These are phyloP conservation scores for Geosmithia putterillii DNA, from an alignment of 2,329 filamentous ascomycete species.

Conservation along the genomic window DNA sequence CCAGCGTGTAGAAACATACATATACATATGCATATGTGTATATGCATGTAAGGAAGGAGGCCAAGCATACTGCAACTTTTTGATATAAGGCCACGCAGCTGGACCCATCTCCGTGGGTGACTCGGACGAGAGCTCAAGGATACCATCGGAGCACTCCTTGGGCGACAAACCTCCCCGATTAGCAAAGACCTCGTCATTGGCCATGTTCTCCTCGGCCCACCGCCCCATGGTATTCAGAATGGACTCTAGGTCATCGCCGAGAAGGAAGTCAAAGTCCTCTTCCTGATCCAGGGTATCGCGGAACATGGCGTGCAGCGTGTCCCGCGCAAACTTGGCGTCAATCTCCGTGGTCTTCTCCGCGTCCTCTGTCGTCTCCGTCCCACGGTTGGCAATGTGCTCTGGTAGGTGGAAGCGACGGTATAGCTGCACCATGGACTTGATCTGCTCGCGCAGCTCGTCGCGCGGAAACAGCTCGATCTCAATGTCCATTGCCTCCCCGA, in stretches of 20 bases:
- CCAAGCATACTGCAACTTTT: slow-evolving; percentile 24
- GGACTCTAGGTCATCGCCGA: neutral
- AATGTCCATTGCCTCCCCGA: slow-evolving; percentile 16
- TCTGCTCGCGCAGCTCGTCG: slow-evolving; percentile 18
- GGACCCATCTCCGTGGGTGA: slow-evolving; percentile 5
- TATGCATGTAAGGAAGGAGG: neutral
- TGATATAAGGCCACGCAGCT: slow-evolving; percentile 29
- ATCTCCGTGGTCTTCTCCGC: slow-evolving; percentile 12
- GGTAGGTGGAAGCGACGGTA: slow-evolving; percentile 24
- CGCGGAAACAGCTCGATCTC: slow-evolving; percentile 18
- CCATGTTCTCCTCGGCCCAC: slow-evolving; percentile 10
- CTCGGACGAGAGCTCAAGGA: slow-evolving; percentile 26
- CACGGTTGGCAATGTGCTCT: too few relatives aligned
- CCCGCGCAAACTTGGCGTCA: slow-evolving; percentile 18
- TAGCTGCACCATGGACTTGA: slow-evolving; percentile 18
- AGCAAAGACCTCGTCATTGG: slow-evolving; percentile 2
- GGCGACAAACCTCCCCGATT: slow-evolving; percentile 2
- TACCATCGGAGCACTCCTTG: slow-evolving; percentile 17
- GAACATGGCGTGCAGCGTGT: slow-evolving; percentile 26
- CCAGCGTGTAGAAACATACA: too few relatives aligned
- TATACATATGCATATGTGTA: too few relatives aligned
- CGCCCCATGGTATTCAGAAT: slow-evolving; percentile 9
- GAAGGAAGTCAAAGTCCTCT: slow-evolving; percentile 8
- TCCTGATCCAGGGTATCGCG: slow-evolving; percentile 8
- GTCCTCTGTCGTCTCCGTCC: slow-evolving; percentile 7